Evolutionary conservation across 129 eudicot species (phyloP), one percentile per base, ranked within the genome.

Genomic region (Flaveria brownii): DNA sequence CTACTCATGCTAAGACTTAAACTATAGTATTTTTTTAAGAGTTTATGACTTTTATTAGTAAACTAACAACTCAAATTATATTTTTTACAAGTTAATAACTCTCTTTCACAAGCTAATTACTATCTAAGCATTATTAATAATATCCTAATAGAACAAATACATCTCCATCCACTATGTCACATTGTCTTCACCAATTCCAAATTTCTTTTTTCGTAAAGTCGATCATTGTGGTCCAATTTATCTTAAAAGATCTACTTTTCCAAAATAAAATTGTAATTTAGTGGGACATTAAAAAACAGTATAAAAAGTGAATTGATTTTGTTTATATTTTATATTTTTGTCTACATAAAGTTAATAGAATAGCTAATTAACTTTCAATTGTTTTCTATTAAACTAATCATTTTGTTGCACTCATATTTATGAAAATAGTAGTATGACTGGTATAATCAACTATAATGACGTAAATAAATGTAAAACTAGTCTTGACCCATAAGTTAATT

Each of bases 101-200:
- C 49, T 9, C 12, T 45, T 12, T 13, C 54, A 13, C 16, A 49
- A 49, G 14, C 17, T 64, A 64, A 64, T 64, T 15, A 63, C 15
- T 63, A 0, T 13, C 15, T 33, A 64, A 2, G 70, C 12, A 64
- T 2, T 10, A 64, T 11, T 64, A 15, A 30, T 14, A 64, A 18
- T 56, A 56, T 56, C 6, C 7, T 49, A 18, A 73, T 57, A 73
- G 43, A 74, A 74, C 78, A 74, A 74, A 74, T 60, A 5, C 78
- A 54, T 74, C 60, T 26, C 43, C 43, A 43, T 62, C 60, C 2
- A 74, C 70, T 30, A 59, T 74, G 78, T 57, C 42, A 17, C 16
- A 6, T 59, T 74, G 78, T 74, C 78, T 47, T 74, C 23, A 46
- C 59, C 66, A 47, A 61, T n/a, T 60, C 47, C 60, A 60, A 23